Conservation (phyloP, 2,329 filamentous ascomycete genomes). For the Phialemoniopsis sp. region DNA sequence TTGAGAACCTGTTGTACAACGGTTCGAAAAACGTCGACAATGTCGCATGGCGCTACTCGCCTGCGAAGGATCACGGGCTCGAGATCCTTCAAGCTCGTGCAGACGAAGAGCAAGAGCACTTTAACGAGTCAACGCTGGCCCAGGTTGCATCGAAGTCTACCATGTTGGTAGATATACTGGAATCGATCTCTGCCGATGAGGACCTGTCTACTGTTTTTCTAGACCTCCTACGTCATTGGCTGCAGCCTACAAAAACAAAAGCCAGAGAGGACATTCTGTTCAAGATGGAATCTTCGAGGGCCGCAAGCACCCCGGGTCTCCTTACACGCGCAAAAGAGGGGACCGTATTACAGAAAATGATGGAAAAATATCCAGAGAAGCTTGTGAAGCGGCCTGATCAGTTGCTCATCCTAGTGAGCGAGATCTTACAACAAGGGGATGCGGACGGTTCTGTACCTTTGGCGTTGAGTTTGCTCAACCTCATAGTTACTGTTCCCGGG, state of each 20-base stretch:
- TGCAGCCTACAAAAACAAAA: constrained; percentile 25
- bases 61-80: constrained; percentile 40
- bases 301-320: constrained; percentile 31
- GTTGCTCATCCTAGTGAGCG: constrained; percentile 58
- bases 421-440: constrained; percentile 48
- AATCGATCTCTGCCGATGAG: constrained; percentile 43
- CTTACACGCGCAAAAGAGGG: constrained; percentile 39
- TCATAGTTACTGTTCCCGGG: constrained; percentile 52
- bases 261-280: constrained; percentile 20
- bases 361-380: constrained; percentile 58
- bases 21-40: constrained; percentile 33
- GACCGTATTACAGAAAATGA: constrained; percentile 61
- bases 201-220: constrained; percentile 60
- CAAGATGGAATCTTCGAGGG: constrained; percentile 12
- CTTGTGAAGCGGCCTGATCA: constrained; percentile 61
- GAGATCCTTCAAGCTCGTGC: constrained; percentile 32
- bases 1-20: constrained; percentile 51
- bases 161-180: constrained; percentile 45
- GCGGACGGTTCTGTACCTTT: constrained; percentile 38
- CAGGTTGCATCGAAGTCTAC: constrained; percentile 43
- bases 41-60: constrained; percentile 48
- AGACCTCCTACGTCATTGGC: constrained; percentile 53
- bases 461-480: constrained; percentile 57
- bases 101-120: constrained; percentile 1
- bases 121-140: constrained; percentile 18